Evolutionary conservation across 2,329 filamentous ascomycete genomes (phyloP).

Genomic region (Aspergillus aculeatinus): DNA sequence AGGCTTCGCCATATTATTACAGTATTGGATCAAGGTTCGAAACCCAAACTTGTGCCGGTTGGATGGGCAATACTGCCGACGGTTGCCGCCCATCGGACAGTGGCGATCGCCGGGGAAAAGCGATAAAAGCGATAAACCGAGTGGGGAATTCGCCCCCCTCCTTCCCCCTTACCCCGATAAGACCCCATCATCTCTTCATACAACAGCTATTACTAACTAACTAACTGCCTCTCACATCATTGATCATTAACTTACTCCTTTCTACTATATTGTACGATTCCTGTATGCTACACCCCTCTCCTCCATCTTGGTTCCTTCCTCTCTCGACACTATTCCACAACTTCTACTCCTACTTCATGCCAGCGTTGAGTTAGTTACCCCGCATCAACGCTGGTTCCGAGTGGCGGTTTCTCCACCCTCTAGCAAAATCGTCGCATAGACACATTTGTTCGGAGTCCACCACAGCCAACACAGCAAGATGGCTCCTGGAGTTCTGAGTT

Average conservation of each 20-base stretch:
- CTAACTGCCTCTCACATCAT: too few species aligned
- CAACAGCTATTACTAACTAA: not conserved
- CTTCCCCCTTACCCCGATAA: not conserved
- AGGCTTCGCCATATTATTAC: too few species aligned
- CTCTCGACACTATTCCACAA: not conserved
- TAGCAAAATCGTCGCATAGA: constrained; percentile 1
- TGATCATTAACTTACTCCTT: not conserved
- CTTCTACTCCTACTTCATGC: not conserved
- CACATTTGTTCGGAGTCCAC: too few species aligned
- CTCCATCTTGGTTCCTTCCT: not conserved
- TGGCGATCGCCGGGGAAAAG: constrained; percentile 39
- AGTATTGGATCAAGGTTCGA: too few species aligned
- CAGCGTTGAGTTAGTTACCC: not conserved
- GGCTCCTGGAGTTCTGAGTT: constrained; percentile 58
- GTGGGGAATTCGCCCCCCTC: too few species aligned
- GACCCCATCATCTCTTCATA: constrained; percentile 4
- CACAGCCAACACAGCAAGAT: constrained; percentile 38
- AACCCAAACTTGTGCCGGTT: too few species aligned
- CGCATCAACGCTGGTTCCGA: not conserved
- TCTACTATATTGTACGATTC: not conserved
- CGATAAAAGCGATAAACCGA: not conserved
- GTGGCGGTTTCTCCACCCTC: not conserved
- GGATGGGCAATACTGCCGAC: not conserved
- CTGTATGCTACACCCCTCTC: constrained; percentile 7
- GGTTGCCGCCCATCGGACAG: constrained; percentile 29